Conservation (phyloP, 1,284 basidiomycete genomes). For the Papiliotrema terrestris region DNA sequence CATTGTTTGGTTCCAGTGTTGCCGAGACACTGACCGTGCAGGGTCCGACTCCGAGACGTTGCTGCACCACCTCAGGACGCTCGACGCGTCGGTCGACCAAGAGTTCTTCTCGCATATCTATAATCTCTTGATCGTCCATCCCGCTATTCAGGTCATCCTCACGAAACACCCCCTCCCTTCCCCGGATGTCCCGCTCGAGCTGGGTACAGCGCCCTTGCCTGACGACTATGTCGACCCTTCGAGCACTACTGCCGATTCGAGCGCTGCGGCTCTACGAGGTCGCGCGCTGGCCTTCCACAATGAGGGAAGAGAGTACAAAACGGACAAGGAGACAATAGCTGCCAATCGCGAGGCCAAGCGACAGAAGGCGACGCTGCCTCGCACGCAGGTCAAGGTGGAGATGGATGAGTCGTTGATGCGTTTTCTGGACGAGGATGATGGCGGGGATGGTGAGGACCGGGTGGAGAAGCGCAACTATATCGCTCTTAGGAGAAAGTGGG, state of each 20-base stretch:
- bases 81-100: slow-evolving; percentile 32
- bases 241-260: slow-evolving; percentile 6
- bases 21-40: slow-evolving; percentile 7
- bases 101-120: slow-evolving; percentile 39
- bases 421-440: slow-evolving; percentile 28
- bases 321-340: slow-evolving; percentile 23
- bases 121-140: slow-evolving; percentile 29
- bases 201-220: slow-evolving; percentile 27
- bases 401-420: slow-evolving; percentile 12
- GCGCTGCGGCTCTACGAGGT: slow-evolving; percentile 15
- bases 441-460: slow-evolving; percentile 7
- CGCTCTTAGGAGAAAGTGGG: slow-evolving; percentile 30
- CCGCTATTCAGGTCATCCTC: slow-evolving; percentile 28
- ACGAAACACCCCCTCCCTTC: slow-evolving; percentile 26
- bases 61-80: slow-evolving; percentile 22
- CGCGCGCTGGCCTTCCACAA: slow-evolving; percentile 24
- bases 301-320: slow-evolving; percentile 21
- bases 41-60: slow-evolving; percentile 30
- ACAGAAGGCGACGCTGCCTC: background rate
- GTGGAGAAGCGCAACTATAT: slow-evolving; percentile 15
- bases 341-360: slow-evolving; percentile 10
- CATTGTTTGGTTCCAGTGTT: slow-evolving; percentile 7
- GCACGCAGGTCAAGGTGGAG: slow-evolving; percentile 7
- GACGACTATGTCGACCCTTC: slow-evolving; percentile 12
- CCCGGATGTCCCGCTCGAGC: slow-evolving; percentile 12